A percentile compares a stretch with the other conserved stretches of the same genome.
phyloP scores from a whole-genome alignment of 306 rosid species.

The Vigna angularis region DNA sequence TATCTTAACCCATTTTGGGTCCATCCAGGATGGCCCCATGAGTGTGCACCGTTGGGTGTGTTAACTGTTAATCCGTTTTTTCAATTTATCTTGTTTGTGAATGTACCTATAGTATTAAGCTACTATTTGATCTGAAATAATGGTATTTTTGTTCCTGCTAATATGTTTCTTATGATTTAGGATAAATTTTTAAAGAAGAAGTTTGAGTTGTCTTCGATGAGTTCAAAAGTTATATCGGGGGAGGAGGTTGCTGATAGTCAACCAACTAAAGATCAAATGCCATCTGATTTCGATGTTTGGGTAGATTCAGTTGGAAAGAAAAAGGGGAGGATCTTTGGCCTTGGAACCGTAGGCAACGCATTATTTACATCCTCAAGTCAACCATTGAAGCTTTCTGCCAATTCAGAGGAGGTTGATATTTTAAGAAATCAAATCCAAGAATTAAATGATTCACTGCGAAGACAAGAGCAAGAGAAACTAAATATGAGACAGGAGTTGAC shows the following conservation, averaged over 20 bases:
- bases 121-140: not conserved
- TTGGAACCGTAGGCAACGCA: not conserved
- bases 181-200: not conserved
- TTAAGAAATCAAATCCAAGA: not conserved
- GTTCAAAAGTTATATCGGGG: not conserved
- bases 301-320: conserved; percentile 3
- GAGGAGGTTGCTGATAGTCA: not conserved
- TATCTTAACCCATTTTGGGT: too few species aligned
- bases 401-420: not conserved
- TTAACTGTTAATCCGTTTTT: not conserved
- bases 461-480: not conserved
- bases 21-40: not conserved
- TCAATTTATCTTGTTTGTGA: not conserved
- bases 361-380: not conserved
- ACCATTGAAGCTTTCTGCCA: not conserved
- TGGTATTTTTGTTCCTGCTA: not conserved
- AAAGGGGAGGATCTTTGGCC: conserved; percentile 11
- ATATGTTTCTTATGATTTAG: not conserved
- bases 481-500: not conserved
- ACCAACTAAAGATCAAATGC: not conserved
- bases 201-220: not conserved
- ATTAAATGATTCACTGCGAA: not conserved
- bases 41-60: not conserved
- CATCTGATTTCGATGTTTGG: not conserved
- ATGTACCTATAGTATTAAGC: not conserved